Evolutionary conservation across 2,329 filamentous ascomycete species (phyloP), one percentile per base, ranked within the genome.

Genomic region (Colletotrichum agaves): DNA sequence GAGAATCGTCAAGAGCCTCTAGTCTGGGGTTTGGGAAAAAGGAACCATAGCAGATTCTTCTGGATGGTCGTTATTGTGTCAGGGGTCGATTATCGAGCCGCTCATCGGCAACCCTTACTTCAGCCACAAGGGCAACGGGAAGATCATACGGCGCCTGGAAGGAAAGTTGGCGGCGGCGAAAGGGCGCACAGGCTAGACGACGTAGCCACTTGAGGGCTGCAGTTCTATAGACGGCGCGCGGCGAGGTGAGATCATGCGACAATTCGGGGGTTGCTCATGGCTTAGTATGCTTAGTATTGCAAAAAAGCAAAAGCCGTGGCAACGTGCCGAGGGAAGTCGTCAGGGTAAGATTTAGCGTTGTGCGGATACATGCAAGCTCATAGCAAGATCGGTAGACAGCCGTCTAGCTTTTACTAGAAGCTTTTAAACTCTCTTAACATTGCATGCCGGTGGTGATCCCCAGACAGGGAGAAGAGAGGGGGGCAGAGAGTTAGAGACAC

Each of bases 251-350:
- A 46, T 57, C 52, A 63, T 57, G 50, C 44, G 44, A 50, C 17
- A 33, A 17, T 19, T 19, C 41, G 35, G 43, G 21, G 37, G 31
- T 8, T 43, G n/a, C 37, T 27, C n/a, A n/a, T n/a, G n/a, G n/a
- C n/a, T n/a, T n/a, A n/a, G n/a, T n/a, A n/a, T n/a, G 13, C 12
- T 23, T 31, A 10, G 47, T n/a, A 58, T 5, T 7, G n/a, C 3
- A 12, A 23, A 17, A 53, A 17, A 35, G 23, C 21, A 47, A 35
- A 49, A 19, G n/a, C 19, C 37, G 37, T 43, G 39, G 61, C 60
- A 63, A 17, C 4, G 23, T 67, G 52, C 64, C 60, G 64, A 64
- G 35, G 17, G 7, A n/a, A 56, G 17, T 52, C 13, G n/a, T 50
- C 39, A 23, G 50, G 19, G 49, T 21, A 57, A 59, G 19, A 23